These are phyloP conservation scores for Rhodotorula sp. DNA, from an alignment of 1,284 basidiomycete species.

Conservation along the genomic window DNA sequence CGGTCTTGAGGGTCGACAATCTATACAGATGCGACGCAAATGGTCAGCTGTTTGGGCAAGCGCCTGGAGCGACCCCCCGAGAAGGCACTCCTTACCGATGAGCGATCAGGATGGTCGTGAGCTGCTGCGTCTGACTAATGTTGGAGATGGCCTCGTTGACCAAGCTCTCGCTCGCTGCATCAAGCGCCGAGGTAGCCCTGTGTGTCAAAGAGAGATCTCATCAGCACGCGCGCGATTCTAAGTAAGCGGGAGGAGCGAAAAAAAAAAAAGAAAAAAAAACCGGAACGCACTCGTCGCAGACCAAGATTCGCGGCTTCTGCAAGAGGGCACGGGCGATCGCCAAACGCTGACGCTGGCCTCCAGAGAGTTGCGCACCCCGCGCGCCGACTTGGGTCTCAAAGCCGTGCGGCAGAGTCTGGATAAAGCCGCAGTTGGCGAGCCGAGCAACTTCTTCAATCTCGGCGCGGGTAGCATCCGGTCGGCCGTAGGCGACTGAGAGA, in stretches of 20 bases:
- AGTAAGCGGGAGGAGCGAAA: neutral
- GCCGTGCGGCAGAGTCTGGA: slow-evolving; percentile 84
- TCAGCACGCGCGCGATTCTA: neutral
- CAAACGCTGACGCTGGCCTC: slow-evolving; percentile 55
- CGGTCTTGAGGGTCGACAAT: slow-evolving; percentile 58
- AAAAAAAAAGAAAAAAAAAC: neutral
- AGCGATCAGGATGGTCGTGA: slow-evolving; percentile 85
- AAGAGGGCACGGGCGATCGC: slow-evolving; percentile 56
- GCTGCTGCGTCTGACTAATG: slow-evolving; percentile 70
- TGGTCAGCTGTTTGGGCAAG: slow-evolving; percentile 45
- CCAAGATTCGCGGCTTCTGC: slow-evolving; percentile 54
- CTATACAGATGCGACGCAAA: slow-evolving; percentile 44
- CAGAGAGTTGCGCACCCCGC: slow-evolving; percentile 43
- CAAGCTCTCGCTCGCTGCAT: slow-evolving; percentile 77
- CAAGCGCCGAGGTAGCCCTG: slow-evolving; percentile 68
- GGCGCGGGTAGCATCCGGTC: slow-evolving; percentile 66
- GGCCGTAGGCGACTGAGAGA: slow-evolving; percentile 80
- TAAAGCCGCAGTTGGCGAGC: slow-evolving; percentile 85
- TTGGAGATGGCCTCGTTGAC: slow-evolving; percentile 89
- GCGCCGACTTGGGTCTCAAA: slow-evolving; percentile 65
- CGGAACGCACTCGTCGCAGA: slow-evolving; percentile 53
- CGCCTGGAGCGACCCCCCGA: slow-evolving; percentile 51
- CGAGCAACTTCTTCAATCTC: slow-evolving; percentile 85
- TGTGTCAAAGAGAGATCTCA: neutral
- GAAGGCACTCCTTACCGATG: slow-evolving; percentile 57